These are phyloP conservation scores for Allantophomopsis lycopodina DNA, from an alignment of 2,329 filamentous ascomycete species.

Conservation along the genomic window DNA sequence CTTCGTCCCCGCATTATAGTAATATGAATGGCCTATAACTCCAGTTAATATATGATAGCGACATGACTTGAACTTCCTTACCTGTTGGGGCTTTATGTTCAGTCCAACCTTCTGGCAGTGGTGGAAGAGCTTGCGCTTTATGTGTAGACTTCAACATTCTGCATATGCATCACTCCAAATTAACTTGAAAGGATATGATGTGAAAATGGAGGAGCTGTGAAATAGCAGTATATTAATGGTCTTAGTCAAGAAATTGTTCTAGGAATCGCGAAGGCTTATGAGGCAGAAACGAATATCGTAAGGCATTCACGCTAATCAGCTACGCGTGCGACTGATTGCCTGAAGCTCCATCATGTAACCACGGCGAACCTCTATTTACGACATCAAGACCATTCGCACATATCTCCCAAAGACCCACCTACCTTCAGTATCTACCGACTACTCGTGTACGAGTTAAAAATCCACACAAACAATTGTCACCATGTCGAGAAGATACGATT, in stretches of 20 bases:
- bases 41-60: background rate
- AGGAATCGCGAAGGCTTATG: too few species aligned
- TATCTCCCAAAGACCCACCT: background rate
- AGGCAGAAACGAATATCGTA: conserved; percentile 1
- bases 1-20: conserved; percentile 71
- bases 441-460: too few species aligned
- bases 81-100: conserved; percentile 79
- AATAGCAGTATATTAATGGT: too few species aligned
- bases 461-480: conserved; percentile 3
- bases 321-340: conserved; percentile 6
- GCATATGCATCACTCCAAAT: background rate
- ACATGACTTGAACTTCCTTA: conserved; percentile 17
- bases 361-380: background rate
- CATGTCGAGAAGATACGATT: conserved; percentile 98
- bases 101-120: conserved; percentile 75
- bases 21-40: conserved; percentile 65
- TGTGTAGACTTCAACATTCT: conserved; percentile 69
- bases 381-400: background rate
- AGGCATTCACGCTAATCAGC: conserved; percentile 4
- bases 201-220: too few species aligned
- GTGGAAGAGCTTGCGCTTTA: conserved; percentile 26
- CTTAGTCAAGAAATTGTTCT: too few species aligned
- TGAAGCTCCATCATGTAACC: conserved; percentile 4
- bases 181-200: too few species aligned
- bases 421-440: background rate